Evolutionary conservation across 495 filamentous ascomycete genomes (phyloP).

Genomic region (Venustampulla echinocandica): DNA sequence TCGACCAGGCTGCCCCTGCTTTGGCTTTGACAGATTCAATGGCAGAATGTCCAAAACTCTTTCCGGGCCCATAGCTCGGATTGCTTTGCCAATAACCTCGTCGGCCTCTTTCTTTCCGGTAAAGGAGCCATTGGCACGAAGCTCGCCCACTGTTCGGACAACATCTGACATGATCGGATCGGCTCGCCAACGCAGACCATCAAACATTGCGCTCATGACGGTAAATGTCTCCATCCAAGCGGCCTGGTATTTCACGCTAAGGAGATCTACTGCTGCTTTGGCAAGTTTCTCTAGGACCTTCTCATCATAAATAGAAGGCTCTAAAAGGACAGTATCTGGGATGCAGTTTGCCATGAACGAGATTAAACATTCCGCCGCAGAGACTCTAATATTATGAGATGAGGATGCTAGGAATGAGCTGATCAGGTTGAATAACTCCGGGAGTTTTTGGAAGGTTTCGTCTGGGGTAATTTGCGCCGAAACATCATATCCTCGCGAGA

Average conservation of each 20-base stretch:
- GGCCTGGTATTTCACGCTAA: constrained; percentile 83
- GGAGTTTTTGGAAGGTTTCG: constrained; percentile 81
- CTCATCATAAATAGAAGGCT: constrained; percentile 84
- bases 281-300: constrained; percentile 71
- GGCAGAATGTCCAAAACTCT: constrained; percentile 72
- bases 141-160: constrained; percentile 70
- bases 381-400: constrained; percentile 84
- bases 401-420: constrained; percentile 73
- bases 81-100: constrained; percentile 73
- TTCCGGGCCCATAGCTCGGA: constrained; percentile 81
- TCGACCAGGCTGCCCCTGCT: constrained; percentile 66
- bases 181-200: constrained; percentile 76
- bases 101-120: constrained; percentile 92
- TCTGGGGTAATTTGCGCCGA: constrained; percentile 76
- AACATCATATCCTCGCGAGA: constrained; percentile 90
- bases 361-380: constrained; percentile 87
- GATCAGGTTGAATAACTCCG: constrained; percentile 68
- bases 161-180: constrained; percentile 64
- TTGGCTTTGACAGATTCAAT: constrained; percentile 71
- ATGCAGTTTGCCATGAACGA: constrained; percentile 86
- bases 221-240: constrained; percentile 96
- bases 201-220: constrained; percentile 78
- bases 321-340: constrained; percentile 66
- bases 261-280: constrained; percentile 54
- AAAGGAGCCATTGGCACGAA: constrained; percentile 83